Evolutionary conservation across 495 filamentous ascomycete genomes (phyloP).

Genomic region (Letharia columbiana): DNA sequence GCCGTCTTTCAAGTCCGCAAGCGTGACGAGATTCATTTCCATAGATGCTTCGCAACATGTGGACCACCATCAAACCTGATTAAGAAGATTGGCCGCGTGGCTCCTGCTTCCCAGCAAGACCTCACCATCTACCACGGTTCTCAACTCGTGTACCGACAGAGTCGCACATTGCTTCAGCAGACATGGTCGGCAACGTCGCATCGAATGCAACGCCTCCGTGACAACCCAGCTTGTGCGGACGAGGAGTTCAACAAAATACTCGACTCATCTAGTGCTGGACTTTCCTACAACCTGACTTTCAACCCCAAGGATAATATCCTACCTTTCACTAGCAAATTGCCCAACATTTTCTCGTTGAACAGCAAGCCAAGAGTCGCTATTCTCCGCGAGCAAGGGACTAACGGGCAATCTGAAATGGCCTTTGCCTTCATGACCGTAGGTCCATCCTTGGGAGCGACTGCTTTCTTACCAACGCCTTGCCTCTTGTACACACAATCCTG

Average conservation of each 20-base stretch:
- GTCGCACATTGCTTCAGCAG: slow-evolving; percentile 70
- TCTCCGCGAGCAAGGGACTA: slow-evolving; percentile 88
- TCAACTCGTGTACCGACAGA: slow-evolving; percentile 55
- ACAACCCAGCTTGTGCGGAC: slow-evolving; percentile 83
- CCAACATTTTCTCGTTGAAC: slow-evolving; percentile 52
- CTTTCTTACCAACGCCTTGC: not conserved
- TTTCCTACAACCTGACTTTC: slow-evolving; percentile 78
- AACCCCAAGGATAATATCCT: slow-evolving; percentile 68
- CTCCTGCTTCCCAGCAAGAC: slow-evolving; percentile 61
- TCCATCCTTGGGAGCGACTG: slow-evolving; percentile 74
- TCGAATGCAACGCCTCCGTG: slow-evolving; percentile 82
- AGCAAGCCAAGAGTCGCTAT: slow-evolving; percentile 83
- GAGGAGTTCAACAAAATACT: slow-evolving; percentile 69
- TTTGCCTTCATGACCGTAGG: slow-evolving; percentile 81
- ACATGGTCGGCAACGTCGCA: slow-evolving; percentile 83
- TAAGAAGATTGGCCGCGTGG: slow-evolving; percentile 70
- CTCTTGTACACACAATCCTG: not conserved
- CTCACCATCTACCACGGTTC: slow-evolving; percentile 66
- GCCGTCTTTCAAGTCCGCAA: slow-evolving; percentile 92
- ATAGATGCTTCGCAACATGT: slow-evolving; percentile 83
- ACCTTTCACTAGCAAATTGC: slow-evolving; percentile 57
- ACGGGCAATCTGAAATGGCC: slow-evolving; percentile 94
- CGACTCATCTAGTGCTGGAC: slow-evolving; percentile 71
- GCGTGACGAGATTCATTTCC: slow-evolving; percentile 74
- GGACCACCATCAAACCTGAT: slow-evolving; percentile 76